Conservation (phyloP, 2,329 filamentous ascomycete species). For the Neofusicoccum parvum region DNA sequence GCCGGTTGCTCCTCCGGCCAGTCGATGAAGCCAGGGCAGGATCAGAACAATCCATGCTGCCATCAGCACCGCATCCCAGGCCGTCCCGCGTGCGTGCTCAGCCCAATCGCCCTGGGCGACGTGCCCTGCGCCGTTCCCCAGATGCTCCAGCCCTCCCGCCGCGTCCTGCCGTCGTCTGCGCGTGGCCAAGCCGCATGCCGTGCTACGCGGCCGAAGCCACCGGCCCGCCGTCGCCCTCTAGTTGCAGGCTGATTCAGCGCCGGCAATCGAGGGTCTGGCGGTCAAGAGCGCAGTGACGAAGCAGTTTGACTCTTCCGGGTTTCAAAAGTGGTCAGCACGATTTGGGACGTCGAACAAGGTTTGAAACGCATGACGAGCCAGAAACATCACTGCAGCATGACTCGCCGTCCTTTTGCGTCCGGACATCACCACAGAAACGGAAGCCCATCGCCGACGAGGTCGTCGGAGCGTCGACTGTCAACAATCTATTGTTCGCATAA, state of each 20-base stretch:
- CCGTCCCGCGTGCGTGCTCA: neutral
- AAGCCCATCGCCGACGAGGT: neutral
- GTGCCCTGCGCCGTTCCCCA: neutral
- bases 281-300: neutral
- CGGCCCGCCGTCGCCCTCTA: neutral
- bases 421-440: constrained; percentile 5
- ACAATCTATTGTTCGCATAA: neutral
- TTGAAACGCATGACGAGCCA: constrained; percentile 9
- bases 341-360: neutral
- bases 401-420: neutral
- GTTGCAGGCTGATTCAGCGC: neutral
- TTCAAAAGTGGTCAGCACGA: neutral
- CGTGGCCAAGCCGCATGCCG: neutral
- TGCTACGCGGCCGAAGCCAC: constrained; percentile 4
- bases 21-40: neutral
- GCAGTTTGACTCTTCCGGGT: neutral
- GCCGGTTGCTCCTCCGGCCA: neutral
- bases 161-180: neutral
- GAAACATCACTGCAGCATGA: constrained; percentile 12
- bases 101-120: neutral
- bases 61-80: neutral
- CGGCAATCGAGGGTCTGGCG: neutral
- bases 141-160: neutral
- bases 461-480: neutral
- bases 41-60: neutral